Conservation (phyloP, 257 asterid species). For the Solanum habrochaites region DNA sequence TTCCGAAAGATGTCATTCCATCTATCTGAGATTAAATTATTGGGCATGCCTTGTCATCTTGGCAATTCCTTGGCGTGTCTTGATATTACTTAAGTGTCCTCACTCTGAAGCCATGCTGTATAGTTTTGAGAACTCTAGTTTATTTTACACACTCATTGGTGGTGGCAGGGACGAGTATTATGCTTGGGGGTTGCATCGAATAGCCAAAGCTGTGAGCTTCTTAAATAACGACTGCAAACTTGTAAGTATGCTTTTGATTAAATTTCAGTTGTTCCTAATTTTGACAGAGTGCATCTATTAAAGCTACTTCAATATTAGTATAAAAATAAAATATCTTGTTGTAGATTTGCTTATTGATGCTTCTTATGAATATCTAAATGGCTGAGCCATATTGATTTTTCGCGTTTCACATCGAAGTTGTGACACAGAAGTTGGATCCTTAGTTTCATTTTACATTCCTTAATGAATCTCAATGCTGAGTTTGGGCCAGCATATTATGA, state of each 20-base stretch:
- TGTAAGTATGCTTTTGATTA: conserved; percentile 31
- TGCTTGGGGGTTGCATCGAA: conserved; percentile 98
- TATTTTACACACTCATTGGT: neutral
- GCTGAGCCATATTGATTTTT: neutral
- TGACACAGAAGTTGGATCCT: neutral
- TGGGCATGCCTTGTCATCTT: neutral
- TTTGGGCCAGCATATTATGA: neutral
- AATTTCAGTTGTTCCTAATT: neutral
- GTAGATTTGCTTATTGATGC: neutral
- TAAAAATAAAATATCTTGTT: neutral
- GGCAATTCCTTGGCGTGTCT: neutral
- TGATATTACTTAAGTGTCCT: neutral
- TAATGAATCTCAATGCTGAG: neutral
- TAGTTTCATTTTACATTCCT: neutral
- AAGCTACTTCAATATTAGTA: neutral
- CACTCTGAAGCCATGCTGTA: neutral
- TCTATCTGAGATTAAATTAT: neutral
- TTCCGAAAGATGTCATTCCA: neutral
- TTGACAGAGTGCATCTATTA: neutral
- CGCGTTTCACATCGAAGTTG: neutral
- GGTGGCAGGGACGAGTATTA: conserved; percentile 76
- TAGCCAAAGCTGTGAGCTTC: conserved; percentile 99
- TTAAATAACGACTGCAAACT: conserved; percentile 94
- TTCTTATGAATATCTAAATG: neutral
- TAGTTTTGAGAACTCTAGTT: neutral